Evolutionary conservation across 2,329 filamentous ascomycete species (phyloP).

Genomic region (Macrophomina phaseolina): DNA sequence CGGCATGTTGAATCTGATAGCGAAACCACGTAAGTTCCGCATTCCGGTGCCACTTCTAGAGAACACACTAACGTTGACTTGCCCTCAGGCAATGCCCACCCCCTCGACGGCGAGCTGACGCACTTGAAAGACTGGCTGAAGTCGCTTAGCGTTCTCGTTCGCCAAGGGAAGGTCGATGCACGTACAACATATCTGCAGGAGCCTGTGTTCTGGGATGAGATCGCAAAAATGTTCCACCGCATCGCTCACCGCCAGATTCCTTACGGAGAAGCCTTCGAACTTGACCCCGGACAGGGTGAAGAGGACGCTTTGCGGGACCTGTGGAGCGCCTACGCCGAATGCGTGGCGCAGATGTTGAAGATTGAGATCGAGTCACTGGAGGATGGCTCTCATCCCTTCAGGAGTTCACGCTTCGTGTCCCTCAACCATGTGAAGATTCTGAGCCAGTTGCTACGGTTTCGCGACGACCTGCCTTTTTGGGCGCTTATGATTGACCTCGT

Average conservation of each 20-base stretch:
- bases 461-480: conserved; percentile 23
- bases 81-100: no score
- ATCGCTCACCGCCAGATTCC: conserved; percentile 33
- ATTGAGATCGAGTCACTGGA: conserved; percentile 7
- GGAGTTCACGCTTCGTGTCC: conserved; percentile 8
- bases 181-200: conserved; percentile 34
- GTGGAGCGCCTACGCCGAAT: conserved; percentile 8
- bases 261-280: conserved; percentile 31
- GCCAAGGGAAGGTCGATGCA: neutral
- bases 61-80: neutral
- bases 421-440: conserved; percentile 13
- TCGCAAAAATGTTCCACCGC: conserved; percentile 37
- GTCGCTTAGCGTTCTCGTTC: neutral
- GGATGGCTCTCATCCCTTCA: neutral
- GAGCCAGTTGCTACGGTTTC: neutral
- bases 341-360: conserved; percentile 20
- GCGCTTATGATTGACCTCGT: conserved; percentile 10
- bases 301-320: conserved; percentile 20
- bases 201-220: conserved; percentile 43
- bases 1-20: conserved; percentile 4
- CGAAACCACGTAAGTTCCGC: conserved; percentile 19
- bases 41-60: neutral
- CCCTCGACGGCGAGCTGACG: conserved; percentile 16
- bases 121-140: conserved; percentile 11
- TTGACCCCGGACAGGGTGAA: conserved; percentile 1